phyloP scores from a whole-genome alignment of 192 early-diverging fungal genomes.

The Entomortierella beljakovae region DNA sequence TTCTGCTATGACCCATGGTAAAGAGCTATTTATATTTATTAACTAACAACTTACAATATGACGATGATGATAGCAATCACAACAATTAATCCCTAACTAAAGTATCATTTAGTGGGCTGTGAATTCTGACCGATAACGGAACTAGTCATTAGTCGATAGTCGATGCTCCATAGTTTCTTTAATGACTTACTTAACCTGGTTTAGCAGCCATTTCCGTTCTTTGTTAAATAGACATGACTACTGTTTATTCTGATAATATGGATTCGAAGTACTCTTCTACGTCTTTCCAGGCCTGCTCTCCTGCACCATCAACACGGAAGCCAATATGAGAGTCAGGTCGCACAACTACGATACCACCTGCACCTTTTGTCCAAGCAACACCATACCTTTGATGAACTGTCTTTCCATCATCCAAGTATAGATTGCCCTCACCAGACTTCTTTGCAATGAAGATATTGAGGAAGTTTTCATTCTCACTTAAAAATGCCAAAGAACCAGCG shows the following conservation, averaged over 20 bases:
- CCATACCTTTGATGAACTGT: slow-evolving; percentile 24
- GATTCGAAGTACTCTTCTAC: slow-evolving; percentile 30
- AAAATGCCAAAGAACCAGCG: background rate
- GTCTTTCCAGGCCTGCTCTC: slow-evolving; percentile 27
- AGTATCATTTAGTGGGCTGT: no score
- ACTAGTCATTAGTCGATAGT: no score
- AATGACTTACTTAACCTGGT: no score
- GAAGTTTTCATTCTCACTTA: background rate
- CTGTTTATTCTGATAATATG: slow-evolving; percentile 1
- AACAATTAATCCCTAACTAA: no score
- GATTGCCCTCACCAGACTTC: slow-evolving; percentile 6
- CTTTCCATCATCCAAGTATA: slow-evolving; percentile 10
- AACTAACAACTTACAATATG: no score
- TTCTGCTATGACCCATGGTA: no score
- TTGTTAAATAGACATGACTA: no score
- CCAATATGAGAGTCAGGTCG: slow-evolving; percentile 36
- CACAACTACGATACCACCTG: slow-evolving; percentile 24
- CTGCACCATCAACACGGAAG: slow-evolving; percentile 25
- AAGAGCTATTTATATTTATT: no score
- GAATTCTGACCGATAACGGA: no score
- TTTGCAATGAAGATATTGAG: background rate
- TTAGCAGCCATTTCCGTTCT: no score
- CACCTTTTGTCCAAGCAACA: background rate
- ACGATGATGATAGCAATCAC: no score
- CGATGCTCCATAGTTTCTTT: no score